Evolutionary conservation across 2,329 filamentous ascomycete genomes (phyloP).

Genomic region (Fusarium incarnatum): DNA sequence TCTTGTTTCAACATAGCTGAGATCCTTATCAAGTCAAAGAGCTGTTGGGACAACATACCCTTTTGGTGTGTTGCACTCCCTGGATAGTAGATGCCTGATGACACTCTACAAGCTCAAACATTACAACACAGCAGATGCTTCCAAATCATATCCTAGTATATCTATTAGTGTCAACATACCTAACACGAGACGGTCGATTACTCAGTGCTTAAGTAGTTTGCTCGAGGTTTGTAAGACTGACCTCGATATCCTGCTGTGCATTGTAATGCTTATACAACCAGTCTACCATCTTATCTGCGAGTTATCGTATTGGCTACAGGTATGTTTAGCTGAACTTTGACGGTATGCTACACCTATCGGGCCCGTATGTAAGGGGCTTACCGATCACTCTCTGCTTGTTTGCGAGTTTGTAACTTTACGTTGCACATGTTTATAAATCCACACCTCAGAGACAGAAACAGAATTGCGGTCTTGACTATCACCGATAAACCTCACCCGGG

Average conservation of each 20-base stretch:
- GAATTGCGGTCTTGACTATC: background rate
- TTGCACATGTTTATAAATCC: background rate
- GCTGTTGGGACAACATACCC: background rate
- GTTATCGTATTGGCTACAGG: background rate
- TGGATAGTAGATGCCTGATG: background rate
- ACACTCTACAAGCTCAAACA: background rate
- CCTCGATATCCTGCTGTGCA: background rate
- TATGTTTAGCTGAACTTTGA: background rate
- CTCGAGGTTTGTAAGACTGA: background rate
- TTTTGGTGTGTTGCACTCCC: background rate
- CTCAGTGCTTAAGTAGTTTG: background rate
- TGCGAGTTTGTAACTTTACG: background rate
- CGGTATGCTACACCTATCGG: background rate
- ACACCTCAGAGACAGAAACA: background rate
- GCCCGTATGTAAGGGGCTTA: background rate
- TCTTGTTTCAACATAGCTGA: background rate
- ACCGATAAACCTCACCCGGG: background rate
- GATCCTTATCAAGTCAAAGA: background rate
- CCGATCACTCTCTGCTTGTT: background rate
- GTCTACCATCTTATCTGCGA: background rate
- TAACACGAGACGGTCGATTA: background rate
- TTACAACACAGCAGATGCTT: background rate
- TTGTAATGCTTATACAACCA: background rate
- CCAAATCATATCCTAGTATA: background rate
- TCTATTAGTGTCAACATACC: background rate